Conservation (phyloP, 257 asterid species). For the Thymus mandschuricus region DNA sequence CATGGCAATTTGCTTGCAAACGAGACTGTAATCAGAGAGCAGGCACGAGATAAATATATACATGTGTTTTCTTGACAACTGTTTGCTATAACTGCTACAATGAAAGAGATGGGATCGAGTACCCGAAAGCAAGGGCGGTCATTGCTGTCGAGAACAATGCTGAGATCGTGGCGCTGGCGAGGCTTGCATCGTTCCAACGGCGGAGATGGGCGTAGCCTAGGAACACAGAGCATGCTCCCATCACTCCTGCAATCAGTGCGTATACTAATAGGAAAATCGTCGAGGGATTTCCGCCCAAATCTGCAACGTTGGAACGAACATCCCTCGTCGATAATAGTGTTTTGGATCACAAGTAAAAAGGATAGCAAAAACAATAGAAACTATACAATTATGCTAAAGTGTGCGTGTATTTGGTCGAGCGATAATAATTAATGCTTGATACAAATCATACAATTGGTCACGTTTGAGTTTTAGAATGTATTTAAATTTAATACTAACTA, state of each 20-base stretch:
- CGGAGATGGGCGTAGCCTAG: constrained; percentile 57
- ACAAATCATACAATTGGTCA: no score
- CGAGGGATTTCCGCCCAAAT: constrained; percentile 78
- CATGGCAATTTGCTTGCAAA: constrained; percentile 75
- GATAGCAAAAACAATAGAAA: no score
- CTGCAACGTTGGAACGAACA: constrained; percentile 30
- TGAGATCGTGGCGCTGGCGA: constrained; percentile 61
- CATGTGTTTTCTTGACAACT: no score
- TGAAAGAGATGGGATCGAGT: neutral
- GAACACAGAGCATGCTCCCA: constrained; percentile 59
- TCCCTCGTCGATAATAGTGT: no score
- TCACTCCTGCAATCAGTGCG: constrained; percentile 59
- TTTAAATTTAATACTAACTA: no score
- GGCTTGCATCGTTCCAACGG: constrained; percentile 50
- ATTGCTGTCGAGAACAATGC: constrained; percentile 60
- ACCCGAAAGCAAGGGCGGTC: constrained; percentile 80
- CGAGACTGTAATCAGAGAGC: constrained; percentile 49
- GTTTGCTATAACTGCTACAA: no score
- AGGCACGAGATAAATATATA: neutral
- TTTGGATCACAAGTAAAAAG: no score
- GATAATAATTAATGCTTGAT: no score
- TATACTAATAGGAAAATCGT: constrained; percentile 62
- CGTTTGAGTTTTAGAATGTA: no score
- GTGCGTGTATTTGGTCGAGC: no score
- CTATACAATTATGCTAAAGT: no score